Base-by-base conservation (phyloP, 148 eudicot genomes). In the Heliamphora exappendiculata region DNA sequence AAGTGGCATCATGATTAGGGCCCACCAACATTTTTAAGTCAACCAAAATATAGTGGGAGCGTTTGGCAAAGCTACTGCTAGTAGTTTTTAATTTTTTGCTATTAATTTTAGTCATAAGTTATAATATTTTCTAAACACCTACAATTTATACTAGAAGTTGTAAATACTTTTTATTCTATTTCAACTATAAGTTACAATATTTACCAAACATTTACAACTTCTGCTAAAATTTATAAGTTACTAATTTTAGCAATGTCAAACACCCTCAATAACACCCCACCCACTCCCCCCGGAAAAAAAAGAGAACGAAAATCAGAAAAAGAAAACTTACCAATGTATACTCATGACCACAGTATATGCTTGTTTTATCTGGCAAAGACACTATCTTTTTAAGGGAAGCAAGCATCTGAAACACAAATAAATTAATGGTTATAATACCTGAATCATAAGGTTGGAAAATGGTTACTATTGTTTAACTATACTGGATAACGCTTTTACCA, bases 281-380 rank as follows among this genome's bases (percentile, higher is more conserved):
- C n/a, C n/a, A n/a, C n/a, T n/a, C n/a, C n/a, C n/a, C n/a, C n/a
- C n/a, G n/a, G n/a, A 9, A 44, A 70, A 22, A 55, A 20, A 70
- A 17, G 14, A 70, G 55, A 44, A 37, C 16, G 11, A 65, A 29
- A 41, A 17, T 31, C 7, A 13, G 19, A 54, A 41, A 60, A 14
- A 69, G 54, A 29, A 70, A 19, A 83, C 86, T 86, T 84, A 91
- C 98, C 88, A 87, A 64, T 50, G 98, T 93, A 83, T 91, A 93
- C 76, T 93, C 97, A 77, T 93, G 98, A 71, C 98, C 97, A 57
- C 98, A 93, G 63, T 91, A 93, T 76, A 93, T 70, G 80, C 75
- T 88, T 68, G 97, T 89, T 73, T 89, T 87, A 79, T 93, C 97
- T 70, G 98, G 98, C 74, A 93, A 80, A 29, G 92, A 74, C 76